A percentile compares a stretch with the other conserved stretches of the same genome.
Conservation (phyloP, 768 basidiomycete species). For the Favolaschia claudopus region DNA sequence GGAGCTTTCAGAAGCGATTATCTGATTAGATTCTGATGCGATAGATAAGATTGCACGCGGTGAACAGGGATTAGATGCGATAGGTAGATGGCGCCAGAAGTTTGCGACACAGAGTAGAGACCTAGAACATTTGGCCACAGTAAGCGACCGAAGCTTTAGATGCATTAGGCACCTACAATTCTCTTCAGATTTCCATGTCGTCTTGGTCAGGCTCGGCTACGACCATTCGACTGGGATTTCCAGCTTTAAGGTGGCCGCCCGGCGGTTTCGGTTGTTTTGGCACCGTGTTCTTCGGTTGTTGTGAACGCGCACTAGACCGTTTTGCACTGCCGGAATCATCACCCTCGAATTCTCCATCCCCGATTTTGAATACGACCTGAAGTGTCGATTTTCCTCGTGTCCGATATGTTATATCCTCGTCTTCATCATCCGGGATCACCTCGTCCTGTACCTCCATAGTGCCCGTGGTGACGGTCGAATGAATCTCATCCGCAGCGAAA, state of each 20-base stretch:
- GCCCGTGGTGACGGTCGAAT: conserved; percentile 68
- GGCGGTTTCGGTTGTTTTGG: conserved; percentile 10
- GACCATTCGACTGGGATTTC: conserved; percentile 36
- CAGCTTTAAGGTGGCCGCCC: not conserved
- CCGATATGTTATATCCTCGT: conserved; percentile 70
- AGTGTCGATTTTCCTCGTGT: conserved; percentile 78
- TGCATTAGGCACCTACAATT: not conserved
- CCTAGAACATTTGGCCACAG: too few relatives aligned
- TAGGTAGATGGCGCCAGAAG: not conserved
- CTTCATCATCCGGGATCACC: conserved; percentile 73
- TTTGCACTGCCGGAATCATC: conserved; percentile 37
- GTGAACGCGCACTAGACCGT: conserved; percentile 9
- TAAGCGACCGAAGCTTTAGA: too few relatives aligned
- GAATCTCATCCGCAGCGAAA: conserved; percentile 67
- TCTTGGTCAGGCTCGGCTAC: conserved; percentile 55
- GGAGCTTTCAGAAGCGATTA: too few relatives aligned
- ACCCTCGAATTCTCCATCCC: conserved; percentile 63
- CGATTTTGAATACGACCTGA: conserved; percentile 65
- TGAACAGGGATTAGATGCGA: not conserved
- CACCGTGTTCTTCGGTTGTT: not conserved
- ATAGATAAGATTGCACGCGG: not conserved
- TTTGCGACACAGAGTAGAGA: too few relatives aligned
- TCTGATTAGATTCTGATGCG: conserved; percentile 8
- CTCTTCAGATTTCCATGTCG: conserved; percentile 41
- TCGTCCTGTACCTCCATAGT: conserved; percentile 83